phyloP scores from a whole-genome alignment of 2,329 filamentous ascomycete species.

The Fusarium solani-melongenae region DNA sequence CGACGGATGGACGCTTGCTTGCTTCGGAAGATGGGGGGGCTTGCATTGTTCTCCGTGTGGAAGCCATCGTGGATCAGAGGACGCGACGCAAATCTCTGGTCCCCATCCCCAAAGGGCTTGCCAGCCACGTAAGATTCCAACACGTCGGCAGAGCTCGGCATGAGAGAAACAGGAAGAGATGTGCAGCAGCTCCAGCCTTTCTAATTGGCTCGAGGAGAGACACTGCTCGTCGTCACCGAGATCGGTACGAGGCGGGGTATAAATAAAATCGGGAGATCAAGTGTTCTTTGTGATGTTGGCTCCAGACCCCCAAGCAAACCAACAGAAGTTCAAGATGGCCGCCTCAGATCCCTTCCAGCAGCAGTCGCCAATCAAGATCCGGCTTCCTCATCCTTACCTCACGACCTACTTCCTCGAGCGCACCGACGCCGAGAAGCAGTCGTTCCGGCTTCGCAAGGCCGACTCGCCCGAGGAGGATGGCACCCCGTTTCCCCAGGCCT shows the following conservation, averaged over 20 bases:
- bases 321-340: conserved; percentile 25
- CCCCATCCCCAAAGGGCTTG: not conserved
- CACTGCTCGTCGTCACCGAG: conserved; percentile 6
- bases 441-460: conserved; percentile 37
- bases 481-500: conserved; percentile 30
- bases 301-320: conserved; percentile 2
- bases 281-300: not conserved
- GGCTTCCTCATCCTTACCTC: conserved; percentile 37
- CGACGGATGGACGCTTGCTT: not conserved
- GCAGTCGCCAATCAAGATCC: conserved; percentile 57
- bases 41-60: not conserved
- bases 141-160: conserved; percentile 17
- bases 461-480: conserved; percentile 22
- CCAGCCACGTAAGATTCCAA: not conserved
- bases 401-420: conserved; percentile 40
- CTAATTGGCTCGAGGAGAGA: conserved; percentile 21
- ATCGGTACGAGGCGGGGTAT: conserved; percentile 25
- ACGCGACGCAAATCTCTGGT: not conserved
- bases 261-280: conserved; percentile 37
- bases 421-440: conserved; percentile 16
- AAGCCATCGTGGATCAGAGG: not conserved
- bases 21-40: not conserved
- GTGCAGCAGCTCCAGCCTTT: conserved; percentile 22
- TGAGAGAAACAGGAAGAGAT: conserved; percentile 2
- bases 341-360: conserved; percentile 35